Evolutionary conservation across 1,139 yeast genomes (phyloP).

Genomic region (Debaryomyces nepalensis): DNA sequence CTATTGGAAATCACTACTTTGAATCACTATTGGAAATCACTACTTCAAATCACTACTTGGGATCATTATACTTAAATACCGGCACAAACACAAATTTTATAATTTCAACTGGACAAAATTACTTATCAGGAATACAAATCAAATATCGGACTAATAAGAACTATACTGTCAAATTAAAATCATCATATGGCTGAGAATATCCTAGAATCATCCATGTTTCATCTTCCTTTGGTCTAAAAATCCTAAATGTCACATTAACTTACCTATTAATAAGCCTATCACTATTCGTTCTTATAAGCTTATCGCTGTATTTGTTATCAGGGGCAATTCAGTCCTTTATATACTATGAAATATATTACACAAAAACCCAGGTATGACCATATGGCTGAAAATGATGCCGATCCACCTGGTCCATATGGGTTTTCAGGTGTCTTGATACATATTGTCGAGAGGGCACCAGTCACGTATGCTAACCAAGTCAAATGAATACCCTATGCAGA

Average conservation of each 20-base stretch:
- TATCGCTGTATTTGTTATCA: neutral
- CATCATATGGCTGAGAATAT: constrained; percentile 5
- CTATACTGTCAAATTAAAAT: constrained; percentile 4
- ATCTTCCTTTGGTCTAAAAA: constrained; percentile 14
- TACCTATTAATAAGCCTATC: neutral
- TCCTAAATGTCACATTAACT: constrained; percentile 8
- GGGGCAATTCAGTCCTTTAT: no score
- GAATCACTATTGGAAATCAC: neutral
- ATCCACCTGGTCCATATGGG: no score
- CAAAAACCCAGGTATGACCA: no score
- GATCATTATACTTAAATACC: neutral
- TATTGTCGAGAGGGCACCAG: no score
- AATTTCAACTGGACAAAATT: neutral
- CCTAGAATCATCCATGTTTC: constrained; percentile 2
- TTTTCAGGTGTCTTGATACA: no score
- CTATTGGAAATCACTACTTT: neutral
- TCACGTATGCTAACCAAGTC: no score
- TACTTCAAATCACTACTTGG: neutral
- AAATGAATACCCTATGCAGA: no score
- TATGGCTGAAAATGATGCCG: no score
- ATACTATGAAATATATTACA: no score
- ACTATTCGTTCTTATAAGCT: neutral
- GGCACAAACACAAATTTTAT: neutral
- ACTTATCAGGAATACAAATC: constrained; percentile 1
- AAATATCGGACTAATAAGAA: neutral